A percentile compares a stretch with the other conserved stretches of the same genome.
These are phyloP conservation scores for Manihot esculenta DNA, from an alignment of 441 rosid species.

Conservation along the genomic window DNA sequence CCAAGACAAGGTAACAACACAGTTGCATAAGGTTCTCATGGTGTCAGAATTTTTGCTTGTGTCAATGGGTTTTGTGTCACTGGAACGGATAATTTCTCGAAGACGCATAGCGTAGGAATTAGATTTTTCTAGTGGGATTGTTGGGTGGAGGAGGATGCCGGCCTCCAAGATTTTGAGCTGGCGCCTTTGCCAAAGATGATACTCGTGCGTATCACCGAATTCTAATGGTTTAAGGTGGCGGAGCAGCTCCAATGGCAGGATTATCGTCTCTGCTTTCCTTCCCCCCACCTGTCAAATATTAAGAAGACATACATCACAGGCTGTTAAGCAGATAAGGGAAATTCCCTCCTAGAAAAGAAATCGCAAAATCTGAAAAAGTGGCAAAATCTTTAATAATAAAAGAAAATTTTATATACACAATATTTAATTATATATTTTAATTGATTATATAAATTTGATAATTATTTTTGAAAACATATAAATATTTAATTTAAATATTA, in stretches of 20 bases:
- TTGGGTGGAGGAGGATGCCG: slow-evolving; percentile 74
- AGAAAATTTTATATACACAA: too few species aligned
- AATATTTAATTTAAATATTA: too few species aligned
- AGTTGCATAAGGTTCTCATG: slow-evolving; percentile 65
- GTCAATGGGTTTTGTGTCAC: slow-evolving; percentile 58
- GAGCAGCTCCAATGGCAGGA: slow-evolving; percentile 89
- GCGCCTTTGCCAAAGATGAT: slow-evolving; percentile 81
- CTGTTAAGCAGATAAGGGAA: too few species aligned
- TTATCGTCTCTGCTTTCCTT: slow-evolving; percentile 77
- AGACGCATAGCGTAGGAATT: slow-evolving; percentile 55
- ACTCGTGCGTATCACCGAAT: slow-evolving; percentile 64
- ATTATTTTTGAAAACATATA: too few species aligned
- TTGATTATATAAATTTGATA: too few species aligned
- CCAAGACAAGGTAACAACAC: slow-evolving; percentile 76
- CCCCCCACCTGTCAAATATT: slow-evolving; percentile 41
- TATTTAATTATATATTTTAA: too few species aligned
- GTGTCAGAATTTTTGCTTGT: slow-evolving; percentile 71
- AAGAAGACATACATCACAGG: too few species aligned
- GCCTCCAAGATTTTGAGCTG: slow-evolving; percentile 76
- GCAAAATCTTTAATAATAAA: too few species aligned
- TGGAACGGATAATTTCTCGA: slow-evolving; percentile 53
- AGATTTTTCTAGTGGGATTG: slow-evolving; percentile 66
- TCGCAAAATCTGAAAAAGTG: too few species aligned
- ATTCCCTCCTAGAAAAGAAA: too few species aligned
- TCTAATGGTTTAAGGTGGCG: slow-evolving; percentile 82